Conservation (phyloP, 192 early-diverging fungal genomes). For the Coemansia brasiliensis region DNA sequence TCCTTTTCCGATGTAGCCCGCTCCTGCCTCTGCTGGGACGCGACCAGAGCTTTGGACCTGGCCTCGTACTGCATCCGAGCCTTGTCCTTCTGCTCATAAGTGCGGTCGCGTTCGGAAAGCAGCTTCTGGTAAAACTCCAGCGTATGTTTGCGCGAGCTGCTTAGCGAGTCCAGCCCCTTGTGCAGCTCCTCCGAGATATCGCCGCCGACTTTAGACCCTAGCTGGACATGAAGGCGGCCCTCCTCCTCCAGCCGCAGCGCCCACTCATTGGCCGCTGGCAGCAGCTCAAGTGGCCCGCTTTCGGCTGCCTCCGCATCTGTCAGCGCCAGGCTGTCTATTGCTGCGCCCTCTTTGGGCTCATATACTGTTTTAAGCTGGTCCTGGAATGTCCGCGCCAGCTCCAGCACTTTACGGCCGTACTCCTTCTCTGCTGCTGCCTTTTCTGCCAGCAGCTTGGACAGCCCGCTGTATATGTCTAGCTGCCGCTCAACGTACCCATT, state of each 20-base stretch:
- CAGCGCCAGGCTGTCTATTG: slow-evolving; percentile 25
- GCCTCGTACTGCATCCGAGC: slow-evolving; percentile 33
- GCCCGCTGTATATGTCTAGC: slow-evolving; percentile 30
- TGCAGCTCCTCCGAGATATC: slow-evolving; percentile 36
- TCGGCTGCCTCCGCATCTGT: slow-evolving; percentile 33
- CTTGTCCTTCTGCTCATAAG: slow-evolving; percentile 40
- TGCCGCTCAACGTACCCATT: slow-evolving; percentile 50
- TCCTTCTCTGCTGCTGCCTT: slow-evolving; percentile 46
- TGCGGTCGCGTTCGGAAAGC: slow-evolving; percentile 38
- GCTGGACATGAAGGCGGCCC: slow-evolving; percentile 43
- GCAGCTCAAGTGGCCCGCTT: slow-evolving; percentile 28
- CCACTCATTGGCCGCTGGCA: slow-evolving; percentile 41
- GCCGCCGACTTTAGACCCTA: slow-evolving; percentile 32
- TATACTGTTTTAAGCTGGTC: slow-evolving; percentile 20
- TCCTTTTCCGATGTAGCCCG: slow-evolving; percentile 48
- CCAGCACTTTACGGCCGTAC: slow-evolving; percentile 39
- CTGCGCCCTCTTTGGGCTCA: slow-evolving; percentile 18
- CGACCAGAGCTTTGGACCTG: slow-evolving; percentile 21
- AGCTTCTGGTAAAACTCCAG: slow-evolving; percentile 44
- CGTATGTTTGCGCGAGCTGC: slow-evolving; percentile 19
- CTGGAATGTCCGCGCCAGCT: slow-evolving; percentile 35
- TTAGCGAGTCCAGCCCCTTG: slow-evolving; percentile 18
- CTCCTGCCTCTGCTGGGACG: slow-evolving; percentile 44
- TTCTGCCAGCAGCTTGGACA: slow-evolving; percentile 36
- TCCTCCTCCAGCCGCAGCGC: slow-evolving; percentile 44